A percentile compares a stretch with the other conserved stretches of the same genome.
Evolutionary conservation across 2,329 filamentous ascomycete genomes (phyloP).

Genomic region (Pseudogymnoascus sp.): DNA sequence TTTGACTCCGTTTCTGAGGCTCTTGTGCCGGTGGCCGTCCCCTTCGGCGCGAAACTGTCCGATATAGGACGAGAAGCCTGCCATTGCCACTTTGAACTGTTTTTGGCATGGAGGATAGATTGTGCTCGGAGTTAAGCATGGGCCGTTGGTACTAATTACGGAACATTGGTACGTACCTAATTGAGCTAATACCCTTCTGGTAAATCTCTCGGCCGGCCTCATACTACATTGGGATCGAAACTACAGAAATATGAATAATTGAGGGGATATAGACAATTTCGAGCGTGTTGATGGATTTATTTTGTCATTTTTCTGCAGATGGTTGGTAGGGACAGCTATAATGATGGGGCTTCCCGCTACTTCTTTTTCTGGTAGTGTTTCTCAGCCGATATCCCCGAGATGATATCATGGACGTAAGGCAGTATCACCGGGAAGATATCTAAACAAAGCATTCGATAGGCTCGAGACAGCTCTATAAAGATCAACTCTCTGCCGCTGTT

Average conservation of each 20-base stretch:
- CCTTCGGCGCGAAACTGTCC: conserved; percentile 16
- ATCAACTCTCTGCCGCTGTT: not conserved
- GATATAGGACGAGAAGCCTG: conserved; percentile 14
- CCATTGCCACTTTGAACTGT: not conserved
- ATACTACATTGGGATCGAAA: not conserved
- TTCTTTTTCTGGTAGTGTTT: not conserved
- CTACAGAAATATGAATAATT: not conserved
- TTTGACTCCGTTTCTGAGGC: conserved; percentile 13
- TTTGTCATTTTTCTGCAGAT: not conserved
- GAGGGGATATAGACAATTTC: not conserved
- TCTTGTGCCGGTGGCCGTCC: not conserved
- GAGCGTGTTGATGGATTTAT: not conserved
- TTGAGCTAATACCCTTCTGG: not conserved
- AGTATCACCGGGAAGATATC: not conserved
- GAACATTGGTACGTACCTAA: not conserved
- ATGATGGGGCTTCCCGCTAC: not conserved
- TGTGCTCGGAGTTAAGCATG: not conserved
- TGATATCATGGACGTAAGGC: not conserved
- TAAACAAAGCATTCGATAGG: not conserved
- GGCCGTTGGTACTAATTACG: not conserved
- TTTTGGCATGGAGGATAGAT: not conserved
- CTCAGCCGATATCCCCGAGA: not conserved
- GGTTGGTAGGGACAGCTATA: no score
- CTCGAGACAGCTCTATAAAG: not conserved
- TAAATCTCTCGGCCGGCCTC: not conserved